A percentile compares a stretch with the other conserved stretches of the same genome.
Evolutionary conservation across 768 basidiomycete species (phyloP).

Genomic region (Leccinum subtestaceum): DNA sequence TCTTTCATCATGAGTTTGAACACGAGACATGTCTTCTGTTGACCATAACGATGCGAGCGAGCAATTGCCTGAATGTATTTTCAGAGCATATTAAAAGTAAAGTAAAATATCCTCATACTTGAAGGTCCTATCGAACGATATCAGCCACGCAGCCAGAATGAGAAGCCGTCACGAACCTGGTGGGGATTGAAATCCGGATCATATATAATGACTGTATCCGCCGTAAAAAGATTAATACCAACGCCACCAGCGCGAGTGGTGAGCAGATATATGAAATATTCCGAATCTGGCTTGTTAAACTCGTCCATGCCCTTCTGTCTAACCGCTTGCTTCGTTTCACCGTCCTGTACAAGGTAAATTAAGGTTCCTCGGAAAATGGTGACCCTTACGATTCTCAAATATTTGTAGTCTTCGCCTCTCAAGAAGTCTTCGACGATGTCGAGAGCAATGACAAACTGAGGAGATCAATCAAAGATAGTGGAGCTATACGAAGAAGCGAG

Average conservation of each 20-base stretch:
- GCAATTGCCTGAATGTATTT: slow-evolving; percentile 72
- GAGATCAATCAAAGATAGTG: slow-evolving; percentile 1
- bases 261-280: slow-evolving; percentile 87
- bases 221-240: slow-evolving; percentile 87
- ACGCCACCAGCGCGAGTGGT: slow-evolving; percentile 93
- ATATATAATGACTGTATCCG: slow-evolving; percentile 90
- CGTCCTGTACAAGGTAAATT: slow-evolving; percentile 57
- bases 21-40: slow-evolving; percentile 89
- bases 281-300: slow-evolving; percentile 86
- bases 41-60: slow-evolving; percentile 91
- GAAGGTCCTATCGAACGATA: slow-evolving; percentile 59
- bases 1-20: slow-evolving; percentile 97
- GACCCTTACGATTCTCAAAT: slow-evolving; percentile 65
- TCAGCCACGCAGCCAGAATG: slow-evolving; percentile 11
- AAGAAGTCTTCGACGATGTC: slow-evolving; percentile 90
- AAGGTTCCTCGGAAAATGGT: slow-evolving; percentile 5
- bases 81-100: slow-evolving; percentile 6
- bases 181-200: slow-evolving; percentile 99
- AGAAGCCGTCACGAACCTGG: slow-evolving; percentile 49
- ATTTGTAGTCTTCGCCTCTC: slow-evolving; percentile 74
- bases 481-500: neutral
- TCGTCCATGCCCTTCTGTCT: slow-evolving; percentile 95
- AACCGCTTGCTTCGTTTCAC: slow-evolving; percentile 77
- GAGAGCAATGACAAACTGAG: slow-evolving; percentile 82
- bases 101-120: slow-evolving; percentile 51